Evolutionary conservation across 805 yeast genomes (phyloP).

Genomic region (Tetrapisispora nanseiensis): DNA sequence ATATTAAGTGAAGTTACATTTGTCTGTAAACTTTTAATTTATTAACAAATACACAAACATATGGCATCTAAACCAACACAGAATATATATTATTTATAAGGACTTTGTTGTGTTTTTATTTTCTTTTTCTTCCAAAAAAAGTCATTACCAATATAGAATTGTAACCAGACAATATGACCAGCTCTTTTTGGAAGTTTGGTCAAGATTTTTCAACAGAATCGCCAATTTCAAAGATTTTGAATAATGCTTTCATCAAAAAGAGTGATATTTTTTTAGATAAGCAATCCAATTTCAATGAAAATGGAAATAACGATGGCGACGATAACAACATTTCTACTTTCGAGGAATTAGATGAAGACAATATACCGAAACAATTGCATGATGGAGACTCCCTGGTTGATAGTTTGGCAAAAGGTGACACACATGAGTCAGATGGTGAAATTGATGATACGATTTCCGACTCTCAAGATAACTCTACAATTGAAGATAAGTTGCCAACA

Average conservation of each 20-base stretch:
- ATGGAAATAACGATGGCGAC: slow-evolving; percentile 1
- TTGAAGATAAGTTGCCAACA: slow-evolving; percentile 18
- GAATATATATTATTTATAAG: no score
- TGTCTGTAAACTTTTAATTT: no score
- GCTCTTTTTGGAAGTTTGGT: slow-evolving; percentile 52
- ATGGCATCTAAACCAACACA: neutral
- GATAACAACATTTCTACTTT: slow-evolving; percentile 6
- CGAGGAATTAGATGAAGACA: slow-evolving; percentile 6
- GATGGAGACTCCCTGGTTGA: neutral
- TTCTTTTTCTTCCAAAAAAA: no score
- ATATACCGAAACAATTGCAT: slow-evolving; percentile 1
- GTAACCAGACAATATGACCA: slow-evolving; percentile 24
- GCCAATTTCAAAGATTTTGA: slow-evolving; percentile 40
- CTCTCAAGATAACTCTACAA: slow-evolving; percentile 4
- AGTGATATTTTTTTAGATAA: no score
- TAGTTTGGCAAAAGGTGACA: slow-evolving; percentile 1
- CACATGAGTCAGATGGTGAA: slow-evolving; percentile 7
- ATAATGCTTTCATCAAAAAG: slow-evolving; percentile 28
- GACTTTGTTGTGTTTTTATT: no score
- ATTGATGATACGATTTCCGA: slow-evolving; percentile 20
- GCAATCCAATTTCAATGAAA: no score
- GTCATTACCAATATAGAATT: neutral
- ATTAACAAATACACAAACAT: no score
- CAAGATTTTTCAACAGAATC: slow-evolving; percentile 48
- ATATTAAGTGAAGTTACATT: no score